These are phyloP conservation scores for Fusarium albosuccineum DNA, from an alignment of 2,329 filamentous ascomycete species.

Conservation along the genomic window DNA sequence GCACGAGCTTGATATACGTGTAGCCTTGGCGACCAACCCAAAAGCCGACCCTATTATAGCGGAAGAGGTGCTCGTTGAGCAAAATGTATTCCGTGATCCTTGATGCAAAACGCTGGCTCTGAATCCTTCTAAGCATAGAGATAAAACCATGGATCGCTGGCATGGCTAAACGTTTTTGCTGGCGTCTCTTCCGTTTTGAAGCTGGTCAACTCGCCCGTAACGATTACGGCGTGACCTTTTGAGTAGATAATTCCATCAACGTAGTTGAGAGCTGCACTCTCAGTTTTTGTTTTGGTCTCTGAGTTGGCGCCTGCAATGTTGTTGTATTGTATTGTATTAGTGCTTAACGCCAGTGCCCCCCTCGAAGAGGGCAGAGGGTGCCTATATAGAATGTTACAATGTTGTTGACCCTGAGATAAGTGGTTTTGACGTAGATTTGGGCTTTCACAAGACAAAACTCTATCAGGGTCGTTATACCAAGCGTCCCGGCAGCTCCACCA, in stretches of 20 bases:
- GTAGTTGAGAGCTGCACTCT: constrained; percentile 59
- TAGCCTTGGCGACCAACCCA: no score
- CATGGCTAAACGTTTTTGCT: constrained; percentile 60
- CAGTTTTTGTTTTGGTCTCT: constrained; percentile 49
- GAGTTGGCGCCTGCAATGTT: constrained; percentile 62
- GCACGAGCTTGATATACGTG: no score
- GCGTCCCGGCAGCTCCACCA: constrained; percentile 69
- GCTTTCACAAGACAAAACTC: constrained; percentile 69
- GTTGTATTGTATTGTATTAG: no score
- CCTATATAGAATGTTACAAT: constrained; percentile 43
- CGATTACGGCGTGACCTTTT: constrained; percentile 62
- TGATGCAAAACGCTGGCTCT: not conserved
- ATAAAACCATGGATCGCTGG: constrained; percentile 74
- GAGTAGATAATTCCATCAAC: constrained; percentile 72
- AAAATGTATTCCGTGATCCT: constrained; percentile 41
- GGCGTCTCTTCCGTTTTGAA: not conserved
- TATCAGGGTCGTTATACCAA: constrained; percentile 70
- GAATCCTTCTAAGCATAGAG: constrained; percentile 65
- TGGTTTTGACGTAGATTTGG: constrained; percentile 66
- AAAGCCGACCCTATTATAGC: no score
- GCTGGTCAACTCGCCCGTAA: constrained; percentile 62
- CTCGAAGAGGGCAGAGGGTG: no score
- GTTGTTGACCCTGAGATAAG: constrained; percentile 62
- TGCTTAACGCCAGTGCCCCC: no score
- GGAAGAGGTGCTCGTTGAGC: no score